A percentile compares a stretch with the other conserved stretches of the same genome.
Conservation (phyloP, 441 rosid species). For the Erodium texanum region DNA sequence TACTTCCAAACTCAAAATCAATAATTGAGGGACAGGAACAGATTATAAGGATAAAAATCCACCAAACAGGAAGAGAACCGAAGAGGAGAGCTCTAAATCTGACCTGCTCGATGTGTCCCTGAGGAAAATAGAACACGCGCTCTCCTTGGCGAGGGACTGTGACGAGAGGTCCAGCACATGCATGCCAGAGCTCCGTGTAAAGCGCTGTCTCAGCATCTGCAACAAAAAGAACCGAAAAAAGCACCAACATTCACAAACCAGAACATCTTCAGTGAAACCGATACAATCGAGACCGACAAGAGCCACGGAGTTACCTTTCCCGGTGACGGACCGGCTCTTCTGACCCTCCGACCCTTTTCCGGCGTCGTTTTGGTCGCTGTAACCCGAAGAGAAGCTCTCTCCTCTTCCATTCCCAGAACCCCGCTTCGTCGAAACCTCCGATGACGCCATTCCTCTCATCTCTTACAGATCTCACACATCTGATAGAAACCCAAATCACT, state of each 20-base stretch:
- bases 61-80: no score
- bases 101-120: slow-evolving; percentile 97
- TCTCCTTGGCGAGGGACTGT: slow-evolving; percentile 82
- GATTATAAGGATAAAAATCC: no score
- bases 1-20: not conserved
- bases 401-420: slow-evolving; percentile 40
- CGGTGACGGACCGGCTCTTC: slow-evolving; percentile 29
- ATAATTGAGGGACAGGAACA: not conserved
- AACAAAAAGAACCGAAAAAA: not conserved
- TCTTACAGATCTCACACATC: slow-evolving; percentile 62
- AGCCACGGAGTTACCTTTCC: slow-evolving; percentile 37
- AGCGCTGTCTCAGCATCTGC: slow-evolving; percentile 70
- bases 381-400: slow-evolving; percentile 8
- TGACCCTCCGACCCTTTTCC: slow-evolving; percentile 34
- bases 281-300: not conserved
- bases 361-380: slow-evolving; percentile 17
- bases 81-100: not conserved
- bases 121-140: slow-evolving; percentile 88
- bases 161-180: slow-evolving; percentile 96
- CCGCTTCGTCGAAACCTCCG: slow-evolving; percentile 45
- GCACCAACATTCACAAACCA: not conserved
- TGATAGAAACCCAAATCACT: not conserved
- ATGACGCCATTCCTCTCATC: slow-evolving; percentile 35
- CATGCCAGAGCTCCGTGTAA: slow-evolving; percentile 90
- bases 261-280: not conserved